Evolutionary conservation across 2,329 filamentous ascomycete species (phyloP).

Genomic region (Ophiocordyceps polyrhachis-furcata): DNA sequence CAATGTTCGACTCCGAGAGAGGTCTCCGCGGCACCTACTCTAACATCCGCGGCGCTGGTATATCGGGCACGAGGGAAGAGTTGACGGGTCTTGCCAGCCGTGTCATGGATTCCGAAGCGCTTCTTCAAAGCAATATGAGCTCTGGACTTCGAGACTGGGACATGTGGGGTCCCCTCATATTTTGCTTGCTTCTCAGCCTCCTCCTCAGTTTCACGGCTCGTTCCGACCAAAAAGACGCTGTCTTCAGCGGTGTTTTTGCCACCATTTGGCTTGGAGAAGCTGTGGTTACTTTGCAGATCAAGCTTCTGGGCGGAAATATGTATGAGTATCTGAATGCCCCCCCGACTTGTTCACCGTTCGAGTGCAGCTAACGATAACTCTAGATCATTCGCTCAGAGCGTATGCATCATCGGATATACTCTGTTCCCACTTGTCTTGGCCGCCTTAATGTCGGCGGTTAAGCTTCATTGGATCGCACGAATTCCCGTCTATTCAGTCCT

Average conservation of each 20-base stretch:
- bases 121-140: conserved; percentile 58
- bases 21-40: conserved; percentile 43
- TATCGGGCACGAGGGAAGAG: conserved; percentile 42
- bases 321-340: conserved; percentile 28
- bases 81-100: conserved; percentile 40
- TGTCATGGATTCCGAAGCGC: conserved; percentile 42
- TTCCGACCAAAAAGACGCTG: conserved; percentile 63
- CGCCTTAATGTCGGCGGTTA: conserved; percentile 67
- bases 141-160: conserved; percentile 92
- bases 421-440: conserved; percentile 94
- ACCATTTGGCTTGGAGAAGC: conserved; percentile 95
- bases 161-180: conserved; percentile 90
- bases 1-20: conserved; percentile 38
- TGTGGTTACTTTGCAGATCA: conserved; percentile 94
- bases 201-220: conserved; percentile 70
- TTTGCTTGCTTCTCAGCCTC: conserved; percentile 75
- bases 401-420: conserved; percentile 97
- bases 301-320: conserved; percentile 92
- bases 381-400: conserved; percentile 91
- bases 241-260: conserved; percentile 92
- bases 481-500: conserved; percentile 84
- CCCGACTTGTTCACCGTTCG: neutral
- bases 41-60: conserved; percentile 37
- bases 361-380: conserved; percentile 4
- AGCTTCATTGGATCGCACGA: conserved; percentile 59